Evolutionary conservation across 495 filamentous ascomycete genomes (phyloP), one percentile per base, ranked within the genome.

Genomic region (Aspergillus saccharolyticus): DNA sequence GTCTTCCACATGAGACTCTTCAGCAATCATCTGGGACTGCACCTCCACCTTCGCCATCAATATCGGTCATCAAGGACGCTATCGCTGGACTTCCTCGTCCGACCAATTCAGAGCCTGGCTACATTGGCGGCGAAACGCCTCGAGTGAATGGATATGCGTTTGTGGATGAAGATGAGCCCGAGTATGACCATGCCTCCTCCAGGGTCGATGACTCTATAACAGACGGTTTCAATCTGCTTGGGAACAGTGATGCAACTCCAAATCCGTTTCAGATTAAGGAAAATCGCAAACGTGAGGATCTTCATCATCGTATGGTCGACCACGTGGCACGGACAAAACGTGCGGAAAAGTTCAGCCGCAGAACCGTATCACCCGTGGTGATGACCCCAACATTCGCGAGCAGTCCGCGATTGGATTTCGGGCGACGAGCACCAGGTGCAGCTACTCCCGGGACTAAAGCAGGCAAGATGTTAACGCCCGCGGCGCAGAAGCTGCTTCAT

Each of bases 261-360:
- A 91, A 92, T 55, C 92, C 92, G 2, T 98, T 98, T 68, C 82
- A 86, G 44, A 85, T 98, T 48, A 74, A 81, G 33, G 84, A 91
- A 62, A 83, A 85, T 39, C 84, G 89, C 56, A 85, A 81, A 66
- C 78, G 95, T 14, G 94, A 98, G 71, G 83, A 83, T 53, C 75
- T 97, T 14, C 94, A 95, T 71, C 84, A 93, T 66, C 84, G 86
- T 17, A 91, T 98, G 85, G 95, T 98, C 5, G 94, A 97, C 55
- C 82, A 83, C 49, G 88, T 89, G 0, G 85, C 86, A 1, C 86
- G 87, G 69, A 84, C 79, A 14, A 92, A 90, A 65, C 79, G 89
- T 74, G 65, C 81, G 70, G 72, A 71, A 65, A 79, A 77, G 59
- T 59, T 66, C 46, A 69, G 70, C 4, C 66, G 63, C 3, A 83